These are phyloP conservation scores for Russula vinacea DNA, from an alignment of 768 basidiomycete species.

Conservation along the genomic window DNA sequence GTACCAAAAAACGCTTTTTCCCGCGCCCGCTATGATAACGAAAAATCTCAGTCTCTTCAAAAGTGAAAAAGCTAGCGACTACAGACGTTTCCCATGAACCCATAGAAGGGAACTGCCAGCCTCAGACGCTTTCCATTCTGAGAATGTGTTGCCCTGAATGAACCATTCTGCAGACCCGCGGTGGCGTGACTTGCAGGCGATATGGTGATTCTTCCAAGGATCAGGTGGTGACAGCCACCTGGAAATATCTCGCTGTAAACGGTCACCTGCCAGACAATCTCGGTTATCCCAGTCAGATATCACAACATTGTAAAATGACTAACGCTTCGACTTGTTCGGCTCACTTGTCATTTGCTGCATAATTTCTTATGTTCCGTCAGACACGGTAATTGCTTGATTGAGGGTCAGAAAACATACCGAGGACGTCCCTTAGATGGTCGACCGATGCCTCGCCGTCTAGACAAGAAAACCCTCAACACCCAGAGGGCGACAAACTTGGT, in stretches of 20 bases:
- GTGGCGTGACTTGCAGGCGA: not conserved
- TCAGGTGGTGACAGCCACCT: not conserved
- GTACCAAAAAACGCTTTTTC: not conserved
- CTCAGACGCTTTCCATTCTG: not conserved
- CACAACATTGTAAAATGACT: not conserved
- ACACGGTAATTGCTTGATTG: not conserved
- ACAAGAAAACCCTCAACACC: not conserved
- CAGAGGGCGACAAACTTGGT: not conserved
- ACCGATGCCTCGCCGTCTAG: not conserved
- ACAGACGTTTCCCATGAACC: not conserved
- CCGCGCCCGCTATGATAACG: not conserved
- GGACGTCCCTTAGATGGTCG: not conserved
- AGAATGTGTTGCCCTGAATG: not conserved
- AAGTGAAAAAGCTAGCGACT: not conserved
- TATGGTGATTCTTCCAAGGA: not conserved
- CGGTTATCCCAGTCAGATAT: too few relatives aligned
- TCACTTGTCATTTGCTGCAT: not conserved
- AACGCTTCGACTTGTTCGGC: not conserved
- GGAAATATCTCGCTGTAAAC: not conserved
- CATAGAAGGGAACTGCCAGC: not conserved
- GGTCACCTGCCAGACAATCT: not conserved
- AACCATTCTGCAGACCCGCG: not conserved
- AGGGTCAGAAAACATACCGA: not conserved
- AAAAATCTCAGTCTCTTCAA: not conserved
- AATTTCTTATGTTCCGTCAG: not conserved